phyloP scores from a whole-genome alignment of 2,329 filamentous ascomycete genomes.

The Rhynchosporium secalis region DNA sequence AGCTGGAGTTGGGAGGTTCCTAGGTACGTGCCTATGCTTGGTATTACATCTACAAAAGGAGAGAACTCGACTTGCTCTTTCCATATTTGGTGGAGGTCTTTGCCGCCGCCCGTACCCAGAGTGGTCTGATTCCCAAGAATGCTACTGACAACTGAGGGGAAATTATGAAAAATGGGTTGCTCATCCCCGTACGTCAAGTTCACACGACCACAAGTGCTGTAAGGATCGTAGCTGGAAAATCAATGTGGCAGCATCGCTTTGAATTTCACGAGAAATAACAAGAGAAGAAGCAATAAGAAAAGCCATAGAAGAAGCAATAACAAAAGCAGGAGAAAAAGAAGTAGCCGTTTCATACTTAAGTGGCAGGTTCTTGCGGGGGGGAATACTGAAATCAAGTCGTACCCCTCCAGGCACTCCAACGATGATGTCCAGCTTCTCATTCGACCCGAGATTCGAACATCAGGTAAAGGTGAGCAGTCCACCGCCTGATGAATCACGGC shows the following conservation, averaged over 20 bases:
- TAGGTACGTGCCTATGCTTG: too few relatives aligned
- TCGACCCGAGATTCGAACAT: background rate
- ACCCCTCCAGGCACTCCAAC: background rate
- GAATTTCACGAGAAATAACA: too few relatives aligned
- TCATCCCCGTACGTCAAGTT: background rate
- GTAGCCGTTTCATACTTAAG: too few relatives aligned
- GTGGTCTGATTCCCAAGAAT: background rate
- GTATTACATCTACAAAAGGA: too few relatives aligned
- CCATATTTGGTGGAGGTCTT: background rate
- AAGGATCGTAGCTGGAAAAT: too few relatives aligned
- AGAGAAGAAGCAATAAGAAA: too few relatives aligned
- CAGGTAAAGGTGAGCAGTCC: slow-evolving; percentile 2
- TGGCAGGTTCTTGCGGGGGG: background rate
- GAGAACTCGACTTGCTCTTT: background rate
- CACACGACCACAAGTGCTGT: too few relatives aligned
- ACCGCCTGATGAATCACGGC: background rate
- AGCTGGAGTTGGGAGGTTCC: too few relatives aligned
- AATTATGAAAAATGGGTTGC: background rate
- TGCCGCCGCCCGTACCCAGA: background rate
- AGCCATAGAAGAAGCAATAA: too few relatives aligned
- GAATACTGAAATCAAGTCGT: background rate
- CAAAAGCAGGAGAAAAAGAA: background rate
- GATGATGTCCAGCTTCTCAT: background rate
- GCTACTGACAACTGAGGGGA: too few relatives aligned
- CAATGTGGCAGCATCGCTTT: too few relatives aligned